Evolutionary conservation across 257 asterid genomes (phyloP).

Genomic region (Solanum paucissectum): DNA sequence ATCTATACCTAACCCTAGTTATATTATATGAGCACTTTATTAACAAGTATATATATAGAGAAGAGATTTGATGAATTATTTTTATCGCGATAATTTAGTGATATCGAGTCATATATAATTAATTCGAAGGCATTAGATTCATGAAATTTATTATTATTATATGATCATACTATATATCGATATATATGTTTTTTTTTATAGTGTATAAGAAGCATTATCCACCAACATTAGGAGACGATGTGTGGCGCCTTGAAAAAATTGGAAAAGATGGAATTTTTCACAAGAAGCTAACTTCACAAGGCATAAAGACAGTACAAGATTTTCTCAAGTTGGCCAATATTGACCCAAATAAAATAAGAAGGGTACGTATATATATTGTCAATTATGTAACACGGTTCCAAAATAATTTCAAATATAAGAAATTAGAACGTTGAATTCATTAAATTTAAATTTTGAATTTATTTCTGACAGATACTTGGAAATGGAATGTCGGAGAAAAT

Average conservation of each 20-base stretch:
- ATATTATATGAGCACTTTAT: neutral
- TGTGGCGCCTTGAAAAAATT: constrained; percentile 72
- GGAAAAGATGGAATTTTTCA: constrained; percentile 64
- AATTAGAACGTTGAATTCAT: neutral
- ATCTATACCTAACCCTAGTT: neutral
- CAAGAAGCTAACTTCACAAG: constrained; percentile 27
- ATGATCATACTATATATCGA: neutral
- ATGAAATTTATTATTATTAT: neutral
- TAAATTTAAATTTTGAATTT: neutral
- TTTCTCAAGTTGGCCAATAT: constrained; percentile 36
- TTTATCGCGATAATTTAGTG: neutral
- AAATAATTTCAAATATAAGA: neutral
- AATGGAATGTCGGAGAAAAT: constrained; percentile 60
- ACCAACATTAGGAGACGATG: constrained; percentile 48
- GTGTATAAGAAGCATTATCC: constrained; percentile 80
- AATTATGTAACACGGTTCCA: neutral
- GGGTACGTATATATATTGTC: constrained; percentile 13
- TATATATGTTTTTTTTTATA: neutral
- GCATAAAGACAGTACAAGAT: constrained; percentile 52
- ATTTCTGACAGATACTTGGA: constrained; percentile 35
- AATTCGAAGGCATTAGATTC: neutral
- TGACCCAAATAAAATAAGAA: constrained; percentile 33
- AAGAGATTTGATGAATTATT: neutral
- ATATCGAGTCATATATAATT: neutral
- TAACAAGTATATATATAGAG: neutral